Conservation (phyloP, 176 grass and related monocot genomes). For the Rhipidocladum racemiflorum region DNA sequence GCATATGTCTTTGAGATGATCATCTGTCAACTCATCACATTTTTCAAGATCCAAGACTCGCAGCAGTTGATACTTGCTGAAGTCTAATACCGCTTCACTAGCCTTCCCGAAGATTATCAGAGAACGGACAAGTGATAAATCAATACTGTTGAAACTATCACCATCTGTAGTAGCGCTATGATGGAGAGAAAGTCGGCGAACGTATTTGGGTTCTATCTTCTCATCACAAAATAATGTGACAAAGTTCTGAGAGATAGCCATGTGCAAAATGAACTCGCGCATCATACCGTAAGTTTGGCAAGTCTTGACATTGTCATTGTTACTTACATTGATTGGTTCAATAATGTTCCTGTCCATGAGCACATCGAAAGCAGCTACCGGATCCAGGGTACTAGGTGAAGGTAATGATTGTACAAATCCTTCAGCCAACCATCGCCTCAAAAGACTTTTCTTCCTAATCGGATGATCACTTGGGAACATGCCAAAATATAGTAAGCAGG, state of each 20-base stretch:
- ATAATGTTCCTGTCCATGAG: constrained; percentile 5
- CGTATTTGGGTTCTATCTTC: neutral
- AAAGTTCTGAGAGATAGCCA: neutral
- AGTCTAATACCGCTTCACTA: neutral
- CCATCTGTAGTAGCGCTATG: neutral
- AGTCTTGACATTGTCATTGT: constrained; percentile 11
- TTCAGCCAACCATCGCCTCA: constrained; percentile 12
- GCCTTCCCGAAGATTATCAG: neutral
- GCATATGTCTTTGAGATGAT: constrained; percentile 5
- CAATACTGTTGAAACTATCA: neutral
- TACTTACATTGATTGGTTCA: constrained; percentile 7
- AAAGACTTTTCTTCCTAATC: neutral
- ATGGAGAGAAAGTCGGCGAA: constrained; percentile 1
- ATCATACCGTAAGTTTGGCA: constrained; percentile 2
- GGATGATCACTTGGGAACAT: neutral
- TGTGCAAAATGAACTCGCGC: constrained; percentile 9
- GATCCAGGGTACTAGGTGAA: neutral
- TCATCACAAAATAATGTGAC: neutral
- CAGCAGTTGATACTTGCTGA: neutral
- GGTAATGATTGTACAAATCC: neutral
- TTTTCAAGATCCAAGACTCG: constrained; percentile 9
- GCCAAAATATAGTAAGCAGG: constrained; percentile 21
- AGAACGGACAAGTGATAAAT: neutral
- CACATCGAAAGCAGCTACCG: neutral
- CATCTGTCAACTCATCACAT: neutral